A percentile compares a stretch with the other conserved stretches of the same genome.
These are phyloP conservation scores for Trichoderma breve DNA, from an alignment of 2,329 filamentous ascomycete genomes.

Conservation along the genomic window DNA sequence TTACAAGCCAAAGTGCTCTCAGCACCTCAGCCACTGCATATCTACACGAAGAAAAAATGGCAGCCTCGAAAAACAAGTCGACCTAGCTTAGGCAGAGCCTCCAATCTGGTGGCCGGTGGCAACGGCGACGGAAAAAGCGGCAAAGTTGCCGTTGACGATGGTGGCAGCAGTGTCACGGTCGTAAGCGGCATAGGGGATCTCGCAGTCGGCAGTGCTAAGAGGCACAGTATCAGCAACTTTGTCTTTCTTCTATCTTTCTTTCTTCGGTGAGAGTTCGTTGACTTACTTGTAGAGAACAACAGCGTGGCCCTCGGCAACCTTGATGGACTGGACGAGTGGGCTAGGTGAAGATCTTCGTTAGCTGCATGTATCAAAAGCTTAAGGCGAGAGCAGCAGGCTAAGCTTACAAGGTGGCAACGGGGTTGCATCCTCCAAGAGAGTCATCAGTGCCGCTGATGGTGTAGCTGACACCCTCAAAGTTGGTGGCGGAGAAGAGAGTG, in stretches of 20 bases:
- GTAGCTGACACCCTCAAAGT: not conserved
- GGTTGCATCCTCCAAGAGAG: not conserved
- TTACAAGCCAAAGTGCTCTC: not conserved
- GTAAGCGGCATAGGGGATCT: conserved; percentile 3
- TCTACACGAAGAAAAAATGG: not conserved
- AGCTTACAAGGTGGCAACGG: conserved; percentile 2
- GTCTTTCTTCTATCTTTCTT: not conserved
- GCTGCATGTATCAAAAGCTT: not conserved
- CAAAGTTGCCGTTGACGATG: not conserved
- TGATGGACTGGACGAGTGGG: not conserved
- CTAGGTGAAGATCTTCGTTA: not conserved
- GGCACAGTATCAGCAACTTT: not conserved
- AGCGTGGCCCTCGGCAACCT: not conserved
- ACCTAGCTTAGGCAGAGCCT: not conserved
- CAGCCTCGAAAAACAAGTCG: not conserved
- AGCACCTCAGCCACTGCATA: not conserved
- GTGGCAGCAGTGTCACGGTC: not conserved
- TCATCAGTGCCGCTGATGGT: not conserved
- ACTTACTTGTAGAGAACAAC: conserved; percentile 2
- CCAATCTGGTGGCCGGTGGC: not conserved
- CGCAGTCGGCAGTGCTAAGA: not conserved
- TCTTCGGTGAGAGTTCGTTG: not conserved
- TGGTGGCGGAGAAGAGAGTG: not conserved
- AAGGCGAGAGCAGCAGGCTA: too few relatives aligned
- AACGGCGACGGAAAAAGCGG: not conserved